Evolutionary conservation across 1,139 yeast genomes (phyloP), one percentile per base, ranked within the genome.

Genomic region (Hyphopichia wangnamkhiaoensis): DNA sequence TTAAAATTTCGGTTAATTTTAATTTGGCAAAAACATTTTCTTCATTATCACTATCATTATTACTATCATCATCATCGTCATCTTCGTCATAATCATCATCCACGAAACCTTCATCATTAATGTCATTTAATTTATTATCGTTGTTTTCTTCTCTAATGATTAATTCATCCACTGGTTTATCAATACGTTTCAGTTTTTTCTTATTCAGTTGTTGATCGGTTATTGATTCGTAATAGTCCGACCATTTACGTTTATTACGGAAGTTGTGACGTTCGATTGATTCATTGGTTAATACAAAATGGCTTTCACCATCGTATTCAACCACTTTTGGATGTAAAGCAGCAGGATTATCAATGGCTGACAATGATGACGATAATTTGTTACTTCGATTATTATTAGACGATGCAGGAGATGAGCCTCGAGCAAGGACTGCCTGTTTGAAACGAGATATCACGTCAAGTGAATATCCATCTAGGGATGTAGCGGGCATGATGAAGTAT

Each of bases 1-100:
- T 79, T 43, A 93, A 65, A 19, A 90, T 66, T 36, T 82, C 82
- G 17, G 76, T 71, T 24, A 77, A 52, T 34, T 65, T 65, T 12
- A 76, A 47, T 31, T 60, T 56, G 35, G 61, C 60, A 42, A 69
- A 57, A 1, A 72, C 71, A 38, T 70, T 64, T 6, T 58, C 62
- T 34, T 61, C 66, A 6, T 55, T 60, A 3, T 52, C 56, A 16
- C 51, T 54, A 4, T 48, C 56, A 9, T 46, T 48, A 6, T 47
- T 51, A 6, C 65, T 68, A 12, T 65, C 65, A 4, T 63, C 70
- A 17, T 56, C 63, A 6, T 56, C 62, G 3, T 46, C 49, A 4
- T 42, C 46, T 10, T 46, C 47, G 20, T 40, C 48, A 19, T 42
- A 42, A 10, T 39, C 32, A n/a, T 21, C 29, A 54, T 71, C 76